Percentiles rank a stretch among this genome's conserved stretches.
Conservation (phyloP, 176 grass and related monocot genomes). For the Oryza glaberrima region DNA sequence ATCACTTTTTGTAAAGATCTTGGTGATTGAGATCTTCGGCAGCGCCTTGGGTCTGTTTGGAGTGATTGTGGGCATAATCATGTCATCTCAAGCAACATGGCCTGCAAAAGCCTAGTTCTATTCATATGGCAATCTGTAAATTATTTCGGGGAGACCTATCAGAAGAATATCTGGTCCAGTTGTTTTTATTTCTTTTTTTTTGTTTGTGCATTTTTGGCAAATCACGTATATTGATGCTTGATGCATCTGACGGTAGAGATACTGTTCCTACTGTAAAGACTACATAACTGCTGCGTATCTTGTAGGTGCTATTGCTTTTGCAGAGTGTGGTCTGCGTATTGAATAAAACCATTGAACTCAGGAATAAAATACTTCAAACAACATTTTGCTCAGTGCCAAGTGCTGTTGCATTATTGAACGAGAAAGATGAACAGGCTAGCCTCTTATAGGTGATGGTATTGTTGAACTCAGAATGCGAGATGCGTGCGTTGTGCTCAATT, state of each 20-base stretch:
- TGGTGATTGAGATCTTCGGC: slow-evolving; percentile 98
- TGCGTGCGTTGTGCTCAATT: background rate
- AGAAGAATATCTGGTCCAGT: slow-evolving; percentile 24
- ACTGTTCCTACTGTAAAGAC: slow-evolving; percentile 42
- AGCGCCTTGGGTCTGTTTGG: slow-evolving; percentile 96
- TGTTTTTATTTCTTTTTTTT: slow-evolving; percentile 9
- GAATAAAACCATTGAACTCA: slow-evolving; percentile 57
- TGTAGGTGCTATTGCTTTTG: slow-evolving; percentile 56
- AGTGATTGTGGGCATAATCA: slow-evolving; percentile 96
- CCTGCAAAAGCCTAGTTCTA: slow-evolving; percentile 55
- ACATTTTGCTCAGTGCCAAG: background rate
- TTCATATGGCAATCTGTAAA: slow-evolving; percentile 39
- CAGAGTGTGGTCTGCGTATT: slow-evolving; percentile 29
- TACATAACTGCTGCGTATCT: slow-evolving; percentile 35
- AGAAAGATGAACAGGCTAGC: background rate
- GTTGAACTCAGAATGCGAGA: background rate
- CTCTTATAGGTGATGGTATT: background rate
- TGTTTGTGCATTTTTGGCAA: slow-evolving; percentile 34
- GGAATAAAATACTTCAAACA: background rate
- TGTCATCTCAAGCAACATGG: slow-evolving; percentile 98
- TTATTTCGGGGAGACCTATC: slow-evolving; percentile 41
- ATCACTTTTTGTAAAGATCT: slow-evolving; percentile 92
- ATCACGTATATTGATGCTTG: slow-evolving; percentile 27
- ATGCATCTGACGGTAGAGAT: slow-evolving; percentile 55
- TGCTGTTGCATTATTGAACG: background rate